These are phyloP conservation scores for Closterium sp. DNA, from an alignment of 139 green algal genomes.

Conservation along the genomic window DNA sequence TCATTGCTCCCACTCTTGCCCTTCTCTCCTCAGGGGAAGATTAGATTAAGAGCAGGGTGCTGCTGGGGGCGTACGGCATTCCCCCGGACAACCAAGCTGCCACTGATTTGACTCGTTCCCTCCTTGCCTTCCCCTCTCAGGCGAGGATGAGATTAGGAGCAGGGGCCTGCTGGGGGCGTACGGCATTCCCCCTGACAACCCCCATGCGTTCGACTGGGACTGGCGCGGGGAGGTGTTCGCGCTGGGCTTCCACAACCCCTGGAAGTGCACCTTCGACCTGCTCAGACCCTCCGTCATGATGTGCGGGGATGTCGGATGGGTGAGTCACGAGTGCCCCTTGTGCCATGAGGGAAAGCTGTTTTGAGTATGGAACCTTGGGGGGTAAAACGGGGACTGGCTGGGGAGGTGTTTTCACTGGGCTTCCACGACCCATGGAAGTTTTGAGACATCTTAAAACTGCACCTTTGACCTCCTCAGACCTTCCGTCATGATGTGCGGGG, in stretches of 20 bases:
- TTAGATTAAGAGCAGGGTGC: background rate
- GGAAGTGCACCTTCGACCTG: slow-evolving; percentile 6
- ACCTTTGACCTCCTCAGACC: background rate
- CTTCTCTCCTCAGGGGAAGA: too few relatives aligned
- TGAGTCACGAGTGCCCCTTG: too few relatives aligned
- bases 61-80: slow-evolving; percentile 2
- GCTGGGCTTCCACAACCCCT: slow-evolving; percentile 5
- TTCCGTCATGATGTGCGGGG: background rate
- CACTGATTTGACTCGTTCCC: too few relatives aligned
- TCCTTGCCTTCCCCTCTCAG: too few relatives aligned
- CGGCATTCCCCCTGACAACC: slow-evolving; percentile 16
- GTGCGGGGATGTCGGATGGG: slow-evolving; percentile 12
- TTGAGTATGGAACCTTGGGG: too few relatives aligned
- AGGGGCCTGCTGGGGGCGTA: background rate
- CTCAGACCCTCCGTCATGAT: background rate
- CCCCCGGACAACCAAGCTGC: slow-evolving; percentile 9
- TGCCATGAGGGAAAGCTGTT: too few relatives aligned
- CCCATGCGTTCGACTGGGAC: background rate
- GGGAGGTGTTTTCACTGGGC: background rate
- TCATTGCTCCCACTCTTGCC: too few relatives aligned
- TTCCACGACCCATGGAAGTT: slow-evolving; percentile 16
- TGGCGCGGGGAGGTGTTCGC: background rate
- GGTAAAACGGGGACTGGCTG: too few relatives aligned
- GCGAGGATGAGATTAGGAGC: background rate
- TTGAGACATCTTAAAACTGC: too few relatives aligned